phyloP scores from a whole-genome alignment of 2,329 filamentous ascomycete genomes.

The Blastomyces emzantsi region DNA sequence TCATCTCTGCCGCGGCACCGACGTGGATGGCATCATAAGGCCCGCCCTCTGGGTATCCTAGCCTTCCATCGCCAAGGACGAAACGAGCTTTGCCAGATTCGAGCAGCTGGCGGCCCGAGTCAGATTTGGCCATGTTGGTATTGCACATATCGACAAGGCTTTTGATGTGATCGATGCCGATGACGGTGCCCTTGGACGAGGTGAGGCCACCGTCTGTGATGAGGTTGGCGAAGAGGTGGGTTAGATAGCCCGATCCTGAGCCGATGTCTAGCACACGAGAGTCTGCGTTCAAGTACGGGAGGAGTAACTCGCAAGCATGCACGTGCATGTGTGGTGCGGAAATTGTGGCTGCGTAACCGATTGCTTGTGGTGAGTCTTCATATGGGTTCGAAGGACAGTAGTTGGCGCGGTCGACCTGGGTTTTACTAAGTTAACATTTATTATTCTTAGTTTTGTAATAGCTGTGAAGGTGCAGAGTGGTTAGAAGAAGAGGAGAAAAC shows the following conservation, averaged over 20 bases:
- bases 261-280: slow-evolving; percentile 62
- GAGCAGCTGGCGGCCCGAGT: slow-evolving; percentile 51
- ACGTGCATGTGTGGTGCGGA: slow-evolving; percentile 67
- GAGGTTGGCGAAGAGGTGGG: slow-evolving; percentile 75
- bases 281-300: slow-evolving; percentile 47
- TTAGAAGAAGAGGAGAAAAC: neutral
- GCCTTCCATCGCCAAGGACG: slow-evolving; percentile 63
- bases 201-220: slow-evolving; percentile 33
- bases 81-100: slow-evolving; percentile 59
- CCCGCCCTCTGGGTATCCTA: slow-evolving; percentile 52
- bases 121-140: slow-evolving; percentile 56
- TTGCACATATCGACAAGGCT: slow-evolving; percentile 55
- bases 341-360: slow-evolving; percentile 60
- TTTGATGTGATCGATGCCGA: slow-evolving; percentile 67
- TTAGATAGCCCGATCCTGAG: slow-evolving; percentile 72
- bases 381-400: slow-evolving; percentile 68
- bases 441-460: neutral
- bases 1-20: slow-evolving; percentile 67
- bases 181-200: slow-evolving; percentile 43
- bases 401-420: slow-evolving; percentile 75
- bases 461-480: neutral
- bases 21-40: slow-evolving; percentile 93
- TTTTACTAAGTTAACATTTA: neutral
- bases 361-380: slow-evolving; percentile 59
- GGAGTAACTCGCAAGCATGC: slow-evolving; percentile 53